Percentiles rank a stretch among this genome's conserved stretches.
These are phyloP conservation scores for Colletotrichum sp. DNA, from an alignment of 2,329 filamentous ascomycete species.

Conservation along the genomic window DNA sequence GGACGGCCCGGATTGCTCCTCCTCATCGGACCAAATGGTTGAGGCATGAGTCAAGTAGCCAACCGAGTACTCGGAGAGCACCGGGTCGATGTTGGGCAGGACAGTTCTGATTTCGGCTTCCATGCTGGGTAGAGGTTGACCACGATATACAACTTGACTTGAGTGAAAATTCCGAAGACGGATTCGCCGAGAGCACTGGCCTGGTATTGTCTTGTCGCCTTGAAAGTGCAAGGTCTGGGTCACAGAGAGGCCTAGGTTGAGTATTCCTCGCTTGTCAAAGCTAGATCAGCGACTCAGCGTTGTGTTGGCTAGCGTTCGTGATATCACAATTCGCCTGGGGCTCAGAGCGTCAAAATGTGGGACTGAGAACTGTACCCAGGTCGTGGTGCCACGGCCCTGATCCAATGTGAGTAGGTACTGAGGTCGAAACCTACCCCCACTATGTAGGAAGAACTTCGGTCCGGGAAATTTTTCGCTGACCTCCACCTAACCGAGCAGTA, in stretches of 20 bases:
- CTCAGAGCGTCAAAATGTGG: not conserved
- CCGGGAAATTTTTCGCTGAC: not conserved
- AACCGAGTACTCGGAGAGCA: conserved; percentile 90
- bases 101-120: conserved; percentile 86
- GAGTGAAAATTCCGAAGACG: not conserved
- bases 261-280: not conserved
- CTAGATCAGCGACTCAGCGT: not conserved
- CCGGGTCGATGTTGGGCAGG: conserved; percentile 85
- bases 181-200: not conserved
- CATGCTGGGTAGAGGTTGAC: conserved; percentile 56
- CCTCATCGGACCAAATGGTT: conserved; percentile 77
- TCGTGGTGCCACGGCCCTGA: not conserved
- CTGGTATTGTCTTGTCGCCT: not conserved
- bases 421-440: not conserved
- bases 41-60: conserved; percentile 96
- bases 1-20: conserved; percentile 71
- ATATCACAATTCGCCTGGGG: not conserved
- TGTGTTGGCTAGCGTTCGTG: not conserved
- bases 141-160: not conserved
- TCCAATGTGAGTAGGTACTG: not conserved
- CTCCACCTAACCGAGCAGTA: not conserved
- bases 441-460: not conserved
- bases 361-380: not conserved
- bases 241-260: not conserved
- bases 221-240: not conserved